These are phyloP conservation scores for Sclerospora graminicola DNA, from an alignment of 352 stramenopile species.

Conservation along the genomic window DNA sequence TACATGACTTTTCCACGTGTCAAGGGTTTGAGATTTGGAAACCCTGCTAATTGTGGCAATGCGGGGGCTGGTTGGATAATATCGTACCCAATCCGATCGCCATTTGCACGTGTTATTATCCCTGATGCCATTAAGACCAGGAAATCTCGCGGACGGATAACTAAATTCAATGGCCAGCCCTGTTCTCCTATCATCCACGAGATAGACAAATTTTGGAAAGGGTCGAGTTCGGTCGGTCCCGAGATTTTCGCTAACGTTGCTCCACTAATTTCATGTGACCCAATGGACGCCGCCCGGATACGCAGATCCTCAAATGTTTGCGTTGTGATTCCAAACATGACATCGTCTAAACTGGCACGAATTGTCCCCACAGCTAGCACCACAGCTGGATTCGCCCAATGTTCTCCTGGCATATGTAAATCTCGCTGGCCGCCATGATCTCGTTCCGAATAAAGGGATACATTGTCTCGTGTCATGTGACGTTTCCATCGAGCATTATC, in stretches of 20 bases:
- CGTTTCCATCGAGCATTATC: slow-evolving; percentile 16
- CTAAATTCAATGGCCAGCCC: slow-evolving; percentile 10
- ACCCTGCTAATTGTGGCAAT: slow-evolving; percentile 6
- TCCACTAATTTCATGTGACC: background rate
- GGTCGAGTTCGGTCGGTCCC: slow-evolving; percentile 17
- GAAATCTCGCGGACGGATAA: slow-evolving; percentile 25
- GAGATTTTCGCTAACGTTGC: slow-evolving; percentile 16
- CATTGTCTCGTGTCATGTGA: slow-evolving; percentile 14
- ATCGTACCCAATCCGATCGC: slow-evolving; percentile 36
- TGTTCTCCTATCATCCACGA: slow-evolving; percentile 24
- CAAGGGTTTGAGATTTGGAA: slow-evolving; percentile 13
- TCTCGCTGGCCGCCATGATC: background rate
- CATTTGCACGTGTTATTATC: slow-evolving; percentile 15
- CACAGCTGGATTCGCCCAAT: slow-evolving; percentile 10
- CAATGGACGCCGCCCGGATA: background rate
- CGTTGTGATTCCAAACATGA: slow-evolving; percentile 20
- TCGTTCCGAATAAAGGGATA: slow-evolving; percentile 14
- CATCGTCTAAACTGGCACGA: slow-evolving; percentile 12
- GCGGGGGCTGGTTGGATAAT: slow-evolving; percentile 33
- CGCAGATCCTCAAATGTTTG: background rate
- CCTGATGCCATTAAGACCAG: slow-evolving; percentile 22
- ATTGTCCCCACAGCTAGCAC: slow-evolving; percentile 14
- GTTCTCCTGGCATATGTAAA: slow-evolving; percentile 1
- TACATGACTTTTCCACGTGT: slow-evolving; percentile 12
- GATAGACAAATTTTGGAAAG: slow-evolving; percentile 25